Evolutionary conservation across 2,329 filamentous ascomycete genomes (phyloP), one percentile per base, ranked within the genome.

Genomic region (Fusarium succisae): DNA sequence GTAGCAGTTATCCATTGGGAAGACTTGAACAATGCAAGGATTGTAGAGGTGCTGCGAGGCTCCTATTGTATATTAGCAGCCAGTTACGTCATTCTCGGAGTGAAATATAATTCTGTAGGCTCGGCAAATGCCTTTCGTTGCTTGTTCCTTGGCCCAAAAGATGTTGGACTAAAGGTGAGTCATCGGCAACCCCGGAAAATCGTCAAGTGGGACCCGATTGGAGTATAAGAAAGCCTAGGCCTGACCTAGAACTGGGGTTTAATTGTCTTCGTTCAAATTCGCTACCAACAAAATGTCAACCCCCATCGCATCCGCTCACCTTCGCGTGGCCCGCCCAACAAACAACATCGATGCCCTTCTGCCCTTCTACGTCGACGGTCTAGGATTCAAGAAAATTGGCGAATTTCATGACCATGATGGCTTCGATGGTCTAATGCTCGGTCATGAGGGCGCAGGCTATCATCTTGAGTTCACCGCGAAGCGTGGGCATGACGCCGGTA

Each of bases 341-440:
- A 58, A 58, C 30, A 50, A 58, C 3, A 58, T 58, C 18, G 41
- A 58, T 8, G 41, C 41, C 6, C 20, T 58, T 8, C 24, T 58
- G 1, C 24, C 30, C 22, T 58, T 58, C 41, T 58, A 58, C 24
- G 18, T 58, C 6, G 24, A 58, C 3, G 41, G 41, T 12, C 8
- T 58, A 15, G 55, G 41, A 6, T 58, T 58, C 20, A 50, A n/a
- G 3, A 50, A 50, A 15, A 58, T 58, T 6, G 55, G 41, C 9
- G 55, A 37, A 18, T 58, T 58, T 17, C 30, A 8, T 28, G 41
- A 50, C 14, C 55, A 58, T n/a, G 55, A 58, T 2, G 41, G 55
- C 9, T 58, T 58, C 5, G 55, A 58, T 58, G 55, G 55, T n/a
- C 11, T 58, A 1, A 58, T 58, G 55, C 55, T 58, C 3, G 55